A percentile compares a stretch with the other conserved stretches of the same genome.
These are phyloP conservation scores for Centella asiatica DNA, from an alignment of 129 eudicot species.

Conservation along the genomic window DNA sequence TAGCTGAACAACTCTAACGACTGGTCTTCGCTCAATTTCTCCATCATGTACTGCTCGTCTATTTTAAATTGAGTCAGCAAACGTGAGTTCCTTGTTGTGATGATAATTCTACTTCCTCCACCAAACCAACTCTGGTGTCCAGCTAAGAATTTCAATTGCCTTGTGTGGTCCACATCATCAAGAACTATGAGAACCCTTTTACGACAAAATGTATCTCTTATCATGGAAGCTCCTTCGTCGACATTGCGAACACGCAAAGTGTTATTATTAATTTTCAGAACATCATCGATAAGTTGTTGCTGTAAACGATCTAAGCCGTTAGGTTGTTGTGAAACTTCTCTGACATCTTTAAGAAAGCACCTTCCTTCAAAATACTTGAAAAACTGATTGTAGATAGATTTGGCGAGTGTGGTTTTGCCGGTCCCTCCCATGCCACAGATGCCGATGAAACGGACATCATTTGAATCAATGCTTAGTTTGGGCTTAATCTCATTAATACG, in stretches of 20 bases:
- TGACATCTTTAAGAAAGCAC: neutral
- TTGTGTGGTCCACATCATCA: constrained; percentile 3
- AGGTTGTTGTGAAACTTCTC: neutral
- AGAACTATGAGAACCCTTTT: neutral
- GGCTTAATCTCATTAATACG: neutral
- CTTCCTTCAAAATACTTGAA: neutral
- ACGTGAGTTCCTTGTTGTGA: constrained; percentile 12
- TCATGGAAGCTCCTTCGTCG: neutral
- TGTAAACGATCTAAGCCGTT: neutral
- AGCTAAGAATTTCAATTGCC: neutral
- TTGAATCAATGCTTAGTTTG: neutral
- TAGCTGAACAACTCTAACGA: constrained; percentile 21
- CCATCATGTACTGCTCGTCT: constrained; percentile 6
- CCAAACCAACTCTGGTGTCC: constrained; percentile 22
- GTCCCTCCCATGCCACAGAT: neutral
- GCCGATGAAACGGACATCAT: neutral
- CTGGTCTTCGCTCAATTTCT: neutral
- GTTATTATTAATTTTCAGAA: neutral
- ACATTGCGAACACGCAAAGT: neutral
- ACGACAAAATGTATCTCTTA: neutral
- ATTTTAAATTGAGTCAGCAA: neutral
- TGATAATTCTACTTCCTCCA: constrained; percentile 10
- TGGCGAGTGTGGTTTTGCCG: constrained; percentile 6
- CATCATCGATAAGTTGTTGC: neutral
- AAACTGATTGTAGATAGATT: neutral